Evolutionary conservation across 495 filamentous ascomycete species (phyloP).

Genomic region (Aspergillus indologenus): DNA sequence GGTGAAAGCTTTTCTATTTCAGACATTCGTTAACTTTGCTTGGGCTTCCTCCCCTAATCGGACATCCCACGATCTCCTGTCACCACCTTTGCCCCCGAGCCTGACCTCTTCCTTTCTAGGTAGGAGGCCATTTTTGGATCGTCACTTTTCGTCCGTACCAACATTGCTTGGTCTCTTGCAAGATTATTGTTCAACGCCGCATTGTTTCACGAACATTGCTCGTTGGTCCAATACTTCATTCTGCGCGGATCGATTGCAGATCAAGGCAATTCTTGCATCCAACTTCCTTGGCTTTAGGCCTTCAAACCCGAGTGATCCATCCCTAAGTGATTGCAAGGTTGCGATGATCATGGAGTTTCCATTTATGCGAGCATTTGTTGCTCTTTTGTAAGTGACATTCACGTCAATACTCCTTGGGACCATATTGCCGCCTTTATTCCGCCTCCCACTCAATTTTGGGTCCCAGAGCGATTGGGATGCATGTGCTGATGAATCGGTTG

Average conservation of each 20-base stretch:
- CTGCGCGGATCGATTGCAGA: not conserved
- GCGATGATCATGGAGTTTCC: conserved; percentile 40
- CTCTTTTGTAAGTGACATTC: conserved; percentile 43
- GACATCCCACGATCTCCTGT: conserved; percentile 19
- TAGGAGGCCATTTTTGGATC: not conserved
- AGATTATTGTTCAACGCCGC: not conserved
- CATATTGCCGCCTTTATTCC: not conserved
- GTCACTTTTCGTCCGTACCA: not conserved
- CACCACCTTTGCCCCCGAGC: conserved; percentile 6
- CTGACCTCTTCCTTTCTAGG: no score
- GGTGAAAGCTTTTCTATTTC: conserved; percentile 8
- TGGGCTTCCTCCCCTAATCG: conserved; percentile 8
- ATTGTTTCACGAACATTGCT: not conserved
- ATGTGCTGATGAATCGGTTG: not conserved
- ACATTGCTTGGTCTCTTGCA: not conserved
- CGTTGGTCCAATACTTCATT: not conserved
- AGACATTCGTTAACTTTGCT: conserved; percentile 20
- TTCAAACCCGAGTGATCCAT: not conserved
- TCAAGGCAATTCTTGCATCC: not conserved
- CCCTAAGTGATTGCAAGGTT: not conserved
- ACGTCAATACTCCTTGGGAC: not conserved
- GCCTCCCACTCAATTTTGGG: not conserved
- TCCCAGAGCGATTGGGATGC: not conserved
- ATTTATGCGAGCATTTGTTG: conserved; percentile 46
- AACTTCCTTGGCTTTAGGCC: not conserved